Evolutionary conservation across 208 protist genomes (phyloP).

Genomic region (Acanthamoeba divionensis): DNA sequence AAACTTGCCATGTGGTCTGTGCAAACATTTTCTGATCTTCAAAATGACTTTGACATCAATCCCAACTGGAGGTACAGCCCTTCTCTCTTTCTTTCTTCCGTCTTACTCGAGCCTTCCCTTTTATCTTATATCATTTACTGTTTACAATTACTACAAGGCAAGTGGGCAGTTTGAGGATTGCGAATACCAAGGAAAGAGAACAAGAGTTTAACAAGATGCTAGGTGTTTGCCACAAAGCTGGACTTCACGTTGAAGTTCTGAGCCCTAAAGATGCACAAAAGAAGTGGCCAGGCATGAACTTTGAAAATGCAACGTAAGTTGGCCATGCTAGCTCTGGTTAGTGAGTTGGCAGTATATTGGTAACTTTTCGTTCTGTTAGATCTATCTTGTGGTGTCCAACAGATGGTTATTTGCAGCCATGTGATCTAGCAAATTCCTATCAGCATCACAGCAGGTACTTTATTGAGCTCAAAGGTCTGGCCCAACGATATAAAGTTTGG

Average conservation of each 20-base stretch:
- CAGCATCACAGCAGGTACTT: slow-evolving; percentile 1
- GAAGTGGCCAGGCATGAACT: slow-evolving; percentile 45
- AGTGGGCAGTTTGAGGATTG: slow-evolving; percentile 11
- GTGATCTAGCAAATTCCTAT: slow-evolving; percentile 10
- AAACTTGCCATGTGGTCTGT: slow-evolving; percentile 54
- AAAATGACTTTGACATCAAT: slow-evolving; percentile 7
- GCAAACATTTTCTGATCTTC: slow-evolving; percentile 32
- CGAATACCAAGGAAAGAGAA: not conserved
- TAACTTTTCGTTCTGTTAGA: not conserved
- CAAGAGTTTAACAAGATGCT: slow-evolving; percentile 42
- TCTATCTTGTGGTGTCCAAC: slow-evolving; percentile 47
- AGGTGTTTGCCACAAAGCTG: slow-evolving; percentile 1
- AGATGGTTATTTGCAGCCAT: slow-evolving; percentile 38
- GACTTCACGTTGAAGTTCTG: slow-evolving; percentile 1
- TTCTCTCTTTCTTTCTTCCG: too few relatives aligned
- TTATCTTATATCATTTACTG: not conserved
- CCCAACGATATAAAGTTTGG: too few relatives aligned
- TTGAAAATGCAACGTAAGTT: slow-evolving; percentile 21
- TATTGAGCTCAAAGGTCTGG: too few relatives aligned
- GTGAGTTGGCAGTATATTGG: not conserved
- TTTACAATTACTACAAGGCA: not conserved
- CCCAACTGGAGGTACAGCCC: slow-evolving; percentile 11
- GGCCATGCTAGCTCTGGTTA: not conserved
- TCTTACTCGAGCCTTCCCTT: not conserved
- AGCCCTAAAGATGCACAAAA: not conserved